Evolutionary conservation across 768 basidiomycete genomes (phyloP), one percentile per base, ranked within the genome.

Genomic region (Flagelloscypha sp.): DNA sequence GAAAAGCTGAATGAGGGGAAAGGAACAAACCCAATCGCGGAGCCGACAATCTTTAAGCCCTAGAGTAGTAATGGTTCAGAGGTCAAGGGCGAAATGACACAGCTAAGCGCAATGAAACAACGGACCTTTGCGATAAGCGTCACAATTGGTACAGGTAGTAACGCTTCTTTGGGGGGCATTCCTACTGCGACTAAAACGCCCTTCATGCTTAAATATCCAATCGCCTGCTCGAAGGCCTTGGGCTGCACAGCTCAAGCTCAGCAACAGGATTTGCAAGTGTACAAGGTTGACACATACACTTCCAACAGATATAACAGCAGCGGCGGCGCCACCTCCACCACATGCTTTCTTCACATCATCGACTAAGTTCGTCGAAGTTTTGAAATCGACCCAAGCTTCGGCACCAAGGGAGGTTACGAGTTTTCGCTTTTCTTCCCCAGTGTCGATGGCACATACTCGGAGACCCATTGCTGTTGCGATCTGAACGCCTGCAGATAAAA

Each of bases 131-230:
- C 49, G 30, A 68, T 52, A 25, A 63, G 32, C 11, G 58, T 41
- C 3, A 48, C 39, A 21, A 84, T 79, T 18, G 74, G 71, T 0
- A 76, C 73, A 16, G 63, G 62, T 5, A 85, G 56, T 7, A 56
- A 68, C 1, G 77, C 76, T 20, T 73, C 64, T 4, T 71, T 71
- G 1, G 56, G 66, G 2, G 86, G 86, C 1, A 90, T 59, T 17
- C 87, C 86, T 32, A 92, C 84, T 12, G 71, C 79, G 68, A 90
- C 82, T 36, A 90, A 63, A 4, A 70, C 74, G 8, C 85, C 84
- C 21, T 76, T 74, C 3, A 68, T 63, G 21, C 85, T 73, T 35
- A 93, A 65, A 56, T 92, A 92, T 37, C 84, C 76, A 7, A 84
- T 51, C 5, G 79, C 82, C 54, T 81, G 74, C 18, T 51, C 38